A percentile compares a stretch with the other conserved stretches of the same genome.
These are phyloP conservation scores for Phytophthora idaei DNA, from an alignment of 352 stramenopile species.

Conservation along the genomic window DNA sequence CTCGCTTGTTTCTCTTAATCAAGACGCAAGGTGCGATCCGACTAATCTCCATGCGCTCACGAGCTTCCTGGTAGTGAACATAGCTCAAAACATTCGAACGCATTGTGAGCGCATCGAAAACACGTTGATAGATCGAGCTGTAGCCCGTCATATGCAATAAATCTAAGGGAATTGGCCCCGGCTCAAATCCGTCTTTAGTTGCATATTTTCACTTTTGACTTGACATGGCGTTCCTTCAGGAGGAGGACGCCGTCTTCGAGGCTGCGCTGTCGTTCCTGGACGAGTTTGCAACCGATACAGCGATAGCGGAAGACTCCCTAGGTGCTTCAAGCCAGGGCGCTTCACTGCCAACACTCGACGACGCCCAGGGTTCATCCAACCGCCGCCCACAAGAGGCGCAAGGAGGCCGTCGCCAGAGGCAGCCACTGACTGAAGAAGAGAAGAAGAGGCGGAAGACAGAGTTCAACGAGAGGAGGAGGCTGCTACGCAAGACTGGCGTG, in stretches of 20 bases:
- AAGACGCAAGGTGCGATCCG: slow-evolving; percentile 14
- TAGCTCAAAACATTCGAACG: slow-evolving; percentile 14
- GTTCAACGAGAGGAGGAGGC: slow-evolving; percentile 26
- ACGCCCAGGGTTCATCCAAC: background rate
- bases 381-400: background rate
- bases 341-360: background rate
- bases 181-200: too few relatives aligned
- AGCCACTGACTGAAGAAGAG: slow-evolving; percentile 7
- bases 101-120: slow-evolving; percentile 18
- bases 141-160: background rate
- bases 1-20: slow-evolving; percentile 18
- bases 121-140: slow-evolving; percentile 1
- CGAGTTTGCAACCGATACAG: slow-evolving; percentile 3
- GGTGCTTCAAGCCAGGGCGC: background rate
- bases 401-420: background rate
- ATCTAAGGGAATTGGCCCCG: too few relatives aligned
- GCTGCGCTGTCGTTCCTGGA: slow-evolving; percentile 47
- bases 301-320: background rate
- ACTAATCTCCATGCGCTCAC: slow-evolving; percentile 7
- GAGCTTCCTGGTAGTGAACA: slow-evolving; percentile 10
- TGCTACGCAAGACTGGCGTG: slow-evolving; percentile 16
- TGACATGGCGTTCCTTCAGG: slow-evolving; percentile 42
- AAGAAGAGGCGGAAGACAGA: slow-evolving; percentile 10
- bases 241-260: slow-evolving; percentile 41
- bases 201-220: background rate